A percentile compares a stretch with the other conserved stretches of the same genome.
These are phyloP conservation scores for Exophiala mesophila DNA, from an alignment of 2,329 filamentous ascomycete genomes.

Conservation along the genomic window DNA sequence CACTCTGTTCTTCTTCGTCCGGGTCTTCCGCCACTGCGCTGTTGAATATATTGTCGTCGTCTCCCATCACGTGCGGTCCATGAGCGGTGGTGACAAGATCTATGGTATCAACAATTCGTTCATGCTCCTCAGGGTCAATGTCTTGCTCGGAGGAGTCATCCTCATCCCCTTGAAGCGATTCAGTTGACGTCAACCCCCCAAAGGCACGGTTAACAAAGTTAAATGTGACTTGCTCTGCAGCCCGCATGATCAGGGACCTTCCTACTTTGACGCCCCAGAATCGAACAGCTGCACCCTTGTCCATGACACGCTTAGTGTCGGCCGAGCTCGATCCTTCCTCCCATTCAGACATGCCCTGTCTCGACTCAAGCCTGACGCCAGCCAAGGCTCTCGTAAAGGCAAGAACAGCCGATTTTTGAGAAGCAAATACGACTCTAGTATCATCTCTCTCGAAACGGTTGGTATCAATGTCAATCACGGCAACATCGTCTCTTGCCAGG, in stretches of 20 bases:
- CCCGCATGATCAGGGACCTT: conserved; percentile 55
- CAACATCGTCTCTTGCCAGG: conserved; percentile 44
- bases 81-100: conserved; percentile 25
- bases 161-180: conserved; percentile 30
- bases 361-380: conserved; percentile 46
- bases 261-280: conserved; percentile 60
- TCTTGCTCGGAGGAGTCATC: conserved; percentile 47
- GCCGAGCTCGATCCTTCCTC: conserved; percentile 26
- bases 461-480: conserved; percentile 53
- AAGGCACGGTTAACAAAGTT: conserved; percentile 56
- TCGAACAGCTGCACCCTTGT: conserved; percentile 39
- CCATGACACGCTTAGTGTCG: conserved; percentile 33
- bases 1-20: conserved; percentile 13
- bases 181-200: conserved; percentile 51
- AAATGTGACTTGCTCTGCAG: conserved; percentile 52
- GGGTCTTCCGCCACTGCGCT: conserved; percentile 6
- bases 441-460: conserved; percentile 56
- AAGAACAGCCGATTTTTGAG: conserved; percentile 51
- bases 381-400: conserved; percentile 53
- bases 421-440: conserved; percentile 47
- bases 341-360: conserved; percentile 34
- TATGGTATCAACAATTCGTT: conserved; percentile 39
- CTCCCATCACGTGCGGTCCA: conserved; percentile 1
- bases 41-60: conserved; percentile 25
- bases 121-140: conserved; percentile 43